Evolutionary conservation across 768 basidiomycete genomes (phyloP), one percentile per base, ranked within the genome.

Genomic region (Lentinula sp.): DNA sequence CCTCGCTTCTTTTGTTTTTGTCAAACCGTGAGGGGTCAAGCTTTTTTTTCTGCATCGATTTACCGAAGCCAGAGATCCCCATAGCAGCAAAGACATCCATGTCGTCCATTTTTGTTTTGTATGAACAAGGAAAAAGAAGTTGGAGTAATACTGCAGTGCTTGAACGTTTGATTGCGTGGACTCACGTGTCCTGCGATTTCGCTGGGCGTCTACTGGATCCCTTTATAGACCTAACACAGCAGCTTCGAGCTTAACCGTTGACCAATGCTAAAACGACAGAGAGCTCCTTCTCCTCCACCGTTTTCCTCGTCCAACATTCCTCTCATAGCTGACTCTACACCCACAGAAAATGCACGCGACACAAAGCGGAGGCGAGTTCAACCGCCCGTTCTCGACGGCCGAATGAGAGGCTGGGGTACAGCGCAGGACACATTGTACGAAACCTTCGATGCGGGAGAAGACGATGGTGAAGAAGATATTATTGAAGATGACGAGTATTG

Each of bases 31-130:
- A 70, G n/a, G 88, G 85, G 70, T 91, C 88, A 21, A 92, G 79
- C 69, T 82, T 74, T 63, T 79, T 84, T 74, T 85, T 86, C 70
- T 84, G 81, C 28, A 75, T 68, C 48, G 85, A 73, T 74, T 93
- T 94, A 28, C 93, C 93, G 69, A 95, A 95, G 23, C 89, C 89
- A 67, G 84, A 67, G 60, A 94, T 89, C 5, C 92, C 92, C 88
- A 95, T 93, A 10, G 87, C 84, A 2, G 88, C 85, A 67, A 93
- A 81, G 18, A 93, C 74, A 63, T 92, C 90, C 75, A 80, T 79
- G 71, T 86, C 83, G 28, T 72, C 72, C 83, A 84, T 83, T n/a
- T n/a, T 48, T 60, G 65, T 83, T 16, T 48, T 60, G 66, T 48
- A 45, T 5, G 16, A 39, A 31, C n/a, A 32, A 21, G 18, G 37